Evolutionary conservation across 2,329 filamentous ascomycete genomes (phyloP), one percentile per base, ranked within the genome.

Genomic region (Lojkania enalia): DNA sequence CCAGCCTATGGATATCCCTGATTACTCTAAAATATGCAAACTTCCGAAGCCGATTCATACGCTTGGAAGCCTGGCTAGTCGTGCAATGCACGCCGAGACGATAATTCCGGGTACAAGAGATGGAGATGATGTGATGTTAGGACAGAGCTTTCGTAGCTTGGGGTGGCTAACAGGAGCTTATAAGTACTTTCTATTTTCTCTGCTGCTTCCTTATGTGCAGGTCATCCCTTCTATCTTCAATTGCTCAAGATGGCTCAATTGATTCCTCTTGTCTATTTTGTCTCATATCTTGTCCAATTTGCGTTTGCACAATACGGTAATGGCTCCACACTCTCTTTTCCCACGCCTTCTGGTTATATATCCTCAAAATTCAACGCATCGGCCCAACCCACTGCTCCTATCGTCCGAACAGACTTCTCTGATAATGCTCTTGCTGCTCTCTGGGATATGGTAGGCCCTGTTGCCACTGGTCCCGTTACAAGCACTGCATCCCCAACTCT

Each of bases 391-490:
- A 74, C 74, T 12, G 66, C 73, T 9, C 61, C 68, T 9, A 49
- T 71, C 31, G 68, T 60, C 3, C 74, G 75, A 25, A 69, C 62
- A 1, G 71, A 75, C 44, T 78, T 75, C 57, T 75, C 73, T 0
- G 70, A 77, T 38, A 71, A 76, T 48, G 71, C 71, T 14, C 63
- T 78, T 15, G 71, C 68, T 3, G 71, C 73, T 29, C 61, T 76
- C 7, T 76, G 74, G 74, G 67, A 74, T 42, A 68, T 73, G 39
- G 67, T 76, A 18, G 73, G 73, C 0, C 70, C 71, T 11, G 62
- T 76, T 18, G 61, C 65, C 19, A 66, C 67, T 5, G 73, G 73
- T 2, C 67, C 71, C 1, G 63, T 75, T 18, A 75, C 71, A 14
- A 69, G 65, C 2, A 75, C 73, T 1, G 70, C 72, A 2, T 48